Conservation (phyloP, 495 filamentous ascomycete species). For the Talaromyces nanjingensis region DNA sequence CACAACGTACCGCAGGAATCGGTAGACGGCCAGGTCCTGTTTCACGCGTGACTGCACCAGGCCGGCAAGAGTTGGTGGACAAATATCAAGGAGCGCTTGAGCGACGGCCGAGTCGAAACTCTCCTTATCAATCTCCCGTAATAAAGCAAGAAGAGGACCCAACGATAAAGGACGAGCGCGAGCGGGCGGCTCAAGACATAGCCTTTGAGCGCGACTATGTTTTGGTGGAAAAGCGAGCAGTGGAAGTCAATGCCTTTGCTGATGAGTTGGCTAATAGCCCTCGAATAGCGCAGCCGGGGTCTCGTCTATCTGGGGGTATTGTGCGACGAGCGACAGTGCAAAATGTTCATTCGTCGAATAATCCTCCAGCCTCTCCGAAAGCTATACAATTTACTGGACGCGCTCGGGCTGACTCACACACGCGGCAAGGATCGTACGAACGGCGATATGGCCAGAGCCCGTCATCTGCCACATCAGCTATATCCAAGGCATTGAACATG, state of each 20-base stretch:
- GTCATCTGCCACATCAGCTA: constrained; percentile 75
- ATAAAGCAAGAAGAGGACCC: constrained; percentile 29
- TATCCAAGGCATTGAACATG: constrained; percentile 91
- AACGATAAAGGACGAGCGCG: constrained; percentile 51
- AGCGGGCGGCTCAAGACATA: constrained; percentile 76
- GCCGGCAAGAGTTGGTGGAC: constrained; percentile 44
- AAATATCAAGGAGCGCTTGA: constrained; percentile 22
- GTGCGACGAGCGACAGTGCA: constrained; percentile 66
- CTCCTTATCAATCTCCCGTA: constrained; percentile 26
- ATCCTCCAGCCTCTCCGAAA: constrained; percentile 49
- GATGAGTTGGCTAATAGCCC: constrained; percentile 85
- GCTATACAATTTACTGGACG: constrained; percentile 64
- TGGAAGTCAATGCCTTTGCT: constrained; percentile 95
- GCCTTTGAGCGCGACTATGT: constrained; percentile 92
- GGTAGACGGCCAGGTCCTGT: constrained; percentile 36
- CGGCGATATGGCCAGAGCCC: constrained; percentile 68
- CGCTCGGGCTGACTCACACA: constrained; percentile 56
- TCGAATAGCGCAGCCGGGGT: constrained; percentile 28
- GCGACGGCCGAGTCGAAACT: constrained; percentile 14
- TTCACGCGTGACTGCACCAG: constrained; percentile 54
- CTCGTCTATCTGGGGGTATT: constrained; percentile 38
- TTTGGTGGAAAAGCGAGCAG: constrained; percentile 85
- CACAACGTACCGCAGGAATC: constrained; percentile 16
- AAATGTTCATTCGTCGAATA: constrained; percentile 48
- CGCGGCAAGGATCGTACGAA: constrained; percentile 69